These are phyloP conservation scores for Fimicolochytrium jonesii DNA, from an alignment of 192 early-diverging fungal genomes.

Conservation along the genomic window DNA sequence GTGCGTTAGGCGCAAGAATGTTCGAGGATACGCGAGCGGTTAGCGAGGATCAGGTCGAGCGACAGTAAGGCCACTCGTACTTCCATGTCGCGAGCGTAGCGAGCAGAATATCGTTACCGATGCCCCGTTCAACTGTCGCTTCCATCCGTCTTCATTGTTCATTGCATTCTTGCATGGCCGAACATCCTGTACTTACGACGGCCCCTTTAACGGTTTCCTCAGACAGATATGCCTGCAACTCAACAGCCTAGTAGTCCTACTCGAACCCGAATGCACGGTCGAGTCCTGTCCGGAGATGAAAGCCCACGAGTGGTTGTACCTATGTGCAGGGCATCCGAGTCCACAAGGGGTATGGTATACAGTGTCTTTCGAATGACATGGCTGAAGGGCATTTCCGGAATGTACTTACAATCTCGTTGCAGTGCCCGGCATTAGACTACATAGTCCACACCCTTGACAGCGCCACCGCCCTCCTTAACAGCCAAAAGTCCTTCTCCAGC, in stretches of 20 bases:
- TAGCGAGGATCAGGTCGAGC: too few species aligned
- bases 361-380: too few species aligned
- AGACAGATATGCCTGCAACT: slow-evolving; percentile 86
- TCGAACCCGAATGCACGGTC: slow-evolving; percentile 73
- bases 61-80: too few species aligned
- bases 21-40: too few species aligned
- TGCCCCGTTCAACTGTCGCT: too few species aligned
- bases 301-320: slow-evolving; percentile 83
- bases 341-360: slow-evolving; percentile 67
- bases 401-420: not conserved
- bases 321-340: slow-evolving; percentile 84
- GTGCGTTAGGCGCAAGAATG: too few species aligned
- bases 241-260: slow-evolving; percentile 64
- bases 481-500: slow-evolving; percentile 69
- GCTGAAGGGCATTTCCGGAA: too few species aligned
- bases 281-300: slow-evolving; percentile 88
- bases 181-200: not conserved
- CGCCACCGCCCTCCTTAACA: slow-evolving; percentile 76
- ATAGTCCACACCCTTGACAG: slow-evolving; percentile 89
- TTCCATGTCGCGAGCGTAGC: too few species aligned
- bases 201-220: not conserved
- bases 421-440: slow-evolving; percentile 91
- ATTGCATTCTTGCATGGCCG: not conserved
- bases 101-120: too few species aligned
- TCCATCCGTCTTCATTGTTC: not conserved